Conservation (phyloP, 2,329 filamentous ascomycete genomes). For the Claviceps pazoutovae region DNA sequence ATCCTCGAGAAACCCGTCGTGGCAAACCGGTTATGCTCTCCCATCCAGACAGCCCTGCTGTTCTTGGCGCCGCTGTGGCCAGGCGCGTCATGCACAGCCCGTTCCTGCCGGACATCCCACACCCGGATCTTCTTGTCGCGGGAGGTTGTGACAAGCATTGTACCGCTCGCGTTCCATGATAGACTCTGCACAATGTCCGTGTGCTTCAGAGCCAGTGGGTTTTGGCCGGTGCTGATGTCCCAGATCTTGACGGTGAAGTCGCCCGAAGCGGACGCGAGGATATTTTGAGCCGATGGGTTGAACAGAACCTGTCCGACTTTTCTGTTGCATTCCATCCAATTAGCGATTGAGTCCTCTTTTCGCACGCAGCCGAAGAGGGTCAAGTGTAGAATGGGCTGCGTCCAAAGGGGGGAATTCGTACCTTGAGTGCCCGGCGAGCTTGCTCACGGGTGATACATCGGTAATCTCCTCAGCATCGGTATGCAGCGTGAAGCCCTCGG, state of each 20-base stretch:
- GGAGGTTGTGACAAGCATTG: slow-evolving; percentile 78
- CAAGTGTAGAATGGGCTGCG: not conserved
- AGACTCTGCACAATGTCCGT: slow-evolving; percentile 88
- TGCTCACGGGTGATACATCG: slow-evolving; percentile 69
- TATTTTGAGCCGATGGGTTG: slow-evolving; percentile 90
- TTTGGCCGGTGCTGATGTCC: slow-evolving; percentile 71
- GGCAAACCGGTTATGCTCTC: slow-evolving; percentile 88
- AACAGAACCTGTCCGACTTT: slow-evolving; percentile 98
- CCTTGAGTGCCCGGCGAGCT: slow-evolving; percentile 78
- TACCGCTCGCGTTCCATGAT: slow-evolving; percentile 86
- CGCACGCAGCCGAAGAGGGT: not conserved
- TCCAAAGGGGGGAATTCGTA: slow-evolving; percentile 19
- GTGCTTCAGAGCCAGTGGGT: slow-evolving; percentile 67
- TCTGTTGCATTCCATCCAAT: slow-evolving; percentile 30
- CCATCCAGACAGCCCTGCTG: slow-evolving; percentile 92
- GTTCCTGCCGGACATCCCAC: slow-evolving; percentile 94
- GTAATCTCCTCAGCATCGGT: slow-evolving; percentile 72
- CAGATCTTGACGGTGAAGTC: slow-evolving; percentile 93
- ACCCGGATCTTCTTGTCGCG: slow-evolving; percentile 96
- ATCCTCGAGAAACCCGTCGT: slow-evolving; percentile 96
- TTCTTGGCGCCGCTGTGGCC: slow-evolving; percentile 94
- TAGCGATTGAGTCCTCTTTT: not conserved
- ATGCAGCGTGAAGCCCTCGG: slow-evolving; percentile 70
- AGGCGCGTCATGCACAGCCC: slow-evolving; percentile 65
- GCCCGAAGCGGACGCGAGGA: slow-evolving; percentile 87